These are phyloP conservation scores for Xerocomus spinulosus DNA, from an alignment of 768 basidiomycete species.

Conservation along the genomic window DNA sequence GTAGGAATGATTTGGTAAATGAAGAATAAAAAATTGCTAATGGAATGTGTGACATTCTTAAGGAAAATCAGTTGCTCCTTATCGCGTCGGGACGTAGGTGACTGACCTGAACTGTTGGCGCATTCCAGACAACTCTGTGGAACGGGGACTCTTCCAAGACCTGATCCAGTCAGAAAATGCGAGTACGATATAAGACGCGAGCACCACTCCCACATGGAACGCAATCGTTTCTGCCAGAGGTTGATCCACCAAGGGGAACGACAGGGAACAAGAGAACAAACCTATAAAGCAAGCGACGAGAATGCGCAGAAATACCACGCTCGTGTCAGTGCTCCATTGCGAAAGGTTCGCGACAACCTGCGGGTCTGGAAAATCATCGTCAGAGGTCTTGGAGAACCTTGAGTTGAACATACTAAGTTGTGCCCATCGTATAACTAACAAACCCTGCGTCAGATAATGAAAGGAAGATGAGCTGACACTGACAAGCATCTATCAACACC, in stretches of 20 bases:
- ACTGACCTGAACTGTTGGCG: constrained; percentile 58
- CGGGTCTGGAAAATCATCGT: constrained; percentile 33
- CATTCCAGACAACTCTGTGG: constrained; percentile 42
- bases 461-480: constrained; percentile 19
- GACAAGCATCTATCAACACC: constrained; percentile 69
- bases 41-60: constrained; percentile 68
- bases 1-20: constrained; percentile 74
- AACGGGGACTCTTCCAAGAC: constrained; percentile 18
- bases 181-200: constrained; percentile 53
- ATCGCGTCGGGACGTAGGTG: no score
- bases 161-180: constrained; percentile 36
- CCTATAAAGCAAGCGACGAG: constrained; percentile 64
- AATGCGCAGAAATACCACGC: constrained; percentile 50
- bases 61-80: not conserved
- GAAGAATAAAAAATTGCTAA: constrained; percentile 82
- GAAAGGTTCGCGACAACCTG: constrained; percentile 34
- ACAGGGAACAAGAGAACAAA: constrained; percentile 20
- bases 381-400: not conserved
- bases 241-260: not conserved
- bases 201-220: constrained; percentile 65
- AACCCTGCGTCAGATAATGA: not conserved
- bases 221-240: constrained; percentile 59
- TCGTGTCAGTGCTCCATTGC: constrained; percentile 51
- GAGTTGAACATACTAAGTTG: constrained; percentile 48
- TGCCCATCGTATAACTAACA: constrained; percentile 73